Evolutionary conservation across 805 yeast species (phyloP).

Genomic region (Metschnikowia koreensis): DNA sequence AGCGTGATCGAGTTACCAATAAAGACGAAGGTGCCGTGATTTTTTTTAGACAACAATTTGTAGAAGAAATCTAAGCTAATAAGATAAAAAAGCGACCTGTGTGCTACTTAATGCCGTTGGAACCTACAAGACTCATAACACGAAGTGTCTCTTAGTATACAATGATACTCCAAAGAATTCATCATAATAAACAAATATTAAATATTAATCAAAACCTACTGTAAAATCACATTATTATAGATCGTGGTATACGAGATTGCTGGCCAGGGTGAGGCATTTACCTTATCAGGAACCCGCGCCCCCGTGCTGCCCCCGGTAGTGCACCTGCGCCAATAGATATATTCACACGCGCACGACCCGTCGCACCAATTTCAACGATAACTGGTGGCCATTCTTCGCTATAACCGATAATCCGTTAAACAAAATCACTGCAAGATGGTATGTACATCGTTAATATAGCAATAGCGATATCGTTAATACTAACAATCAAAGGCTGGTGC

Average conservation of each 20-base stretch:
- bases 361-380: constrained; percentile 11
- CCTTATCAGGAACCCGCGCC: neutral
- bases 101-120: no score
- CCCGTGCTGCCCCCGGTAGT: neutral
- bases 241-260: neutral
- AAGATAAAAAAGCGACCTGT: no score
- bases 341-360: constrained; percentile 6
- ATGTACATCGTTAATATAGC: constrained; percentile 1
- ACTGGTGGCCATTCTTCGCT: constrained; percentile 1
- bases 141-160: no score
- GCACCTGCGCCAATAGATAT: neutral
- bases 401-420: neutral
- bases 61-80: no score
- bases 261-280: neutral
- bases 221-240: no score
- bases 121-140: no score
- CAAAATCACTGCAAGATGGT: constrained; percentile 9
- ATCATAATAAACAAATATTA: no score
- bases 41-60: no score
- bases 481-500: constrained; percentile 76
- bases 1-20: no score
- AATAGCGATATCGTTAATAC: neutral
- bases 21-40: no score
- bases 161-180: no score
- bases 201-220: no score